Base-by-base conservation (phyloP, 139 green algal genomes). In the Picochlorum sp. region DNA sequence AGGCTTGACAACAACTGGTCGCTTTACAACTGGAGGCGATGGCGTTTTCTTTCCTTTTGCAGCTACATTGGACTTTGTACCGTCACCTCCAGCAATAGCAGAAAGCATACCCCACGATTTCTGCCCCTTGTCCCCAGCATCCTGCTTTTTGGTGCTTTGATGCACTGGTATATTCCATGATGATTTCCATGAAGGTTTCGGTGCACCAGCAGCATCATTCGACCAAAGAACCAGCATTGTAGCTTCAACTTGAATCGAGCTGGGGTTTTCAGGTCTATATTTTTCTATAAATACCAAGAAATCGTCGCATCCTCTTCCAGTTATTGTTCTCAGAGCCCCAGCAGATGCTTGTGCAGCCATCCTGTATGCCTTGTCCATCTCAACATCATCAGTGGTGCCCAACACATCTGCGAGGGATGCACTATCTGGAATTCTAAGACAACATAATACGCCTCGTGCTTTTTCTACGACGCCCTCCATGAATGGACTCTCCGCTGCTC, bases 401-500 rank as follows among this genome's bases (percentile, higher is more conserved):
- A 14, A 45, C 4, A n/a, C 52, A 14, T 38, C 21, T 3, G 13
- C 23, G 59, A 72, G 63, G 24, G n/a, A 62, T 49, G 69, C 50
- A 23, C 9, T 56, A 16, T 46, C 14, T 8, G 86, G 85, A 66
- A 93, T 73, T 24, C 47, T 69, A 65, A 94, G 73, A 64, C 85
- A 80, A 62, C 84, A 90, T 60, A 94, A 75, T 66, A 89, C 80
- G 16, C 70, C 80, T 11, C 64, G 75, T 21, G 80, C 75, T 23
- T 24, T 21, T 6, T 44, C 63, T 47, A 89, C 58, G 5, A 77
- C 71, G 4, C 66, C 66, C 18, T 92, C 87, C 23, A 94, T 64
- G 62, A 94, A 94, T 3, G 87, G 87, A 16, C 79, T 88, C 50
- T 91, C 82, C 5, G 73, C 68, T 2, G 87, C 87, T 1, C 84